Percentiles rank a stretch among this genome's conserved stretches.
These are phyloP conservation scores for Astragalus membranaceus DNA, from an alignment of 306 rosid species.

Conservation along the genomic window DNA sequence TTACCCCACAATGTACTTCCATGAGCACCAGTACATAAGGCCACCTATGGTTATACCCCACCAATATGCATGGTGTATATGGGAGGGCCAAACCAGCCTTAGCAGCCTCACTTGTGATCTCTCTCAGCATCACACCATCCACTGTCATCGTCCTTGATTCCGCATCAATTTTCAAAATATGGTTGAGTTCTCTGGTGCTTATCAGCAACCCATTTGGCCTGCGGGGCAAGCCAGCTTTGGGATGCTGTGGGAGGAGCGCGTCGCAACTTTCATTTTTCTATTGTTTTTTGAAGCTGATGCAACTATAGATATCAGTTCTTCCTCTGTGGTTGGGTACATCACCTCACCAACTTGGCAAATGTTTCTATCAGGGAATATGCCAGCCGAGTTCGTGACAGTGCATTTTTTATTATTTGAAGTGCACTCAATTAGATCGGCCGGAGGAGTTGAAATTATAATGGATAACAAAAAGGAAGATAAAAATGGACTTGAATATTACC, in stretches of 20 bases:
- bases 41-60: conserved; percentile 46
- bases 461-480: background rate
- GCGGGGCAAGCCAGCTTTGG: conserved; percentile 46
- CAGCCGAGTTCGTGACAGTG: conserved; percentile 60
- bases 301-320: conserved; percentile 39
- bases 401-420: conserved; percentile 35
- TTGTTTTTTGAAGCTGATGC: conserved; percentile 32
- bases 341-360: conserved; percentile 32
- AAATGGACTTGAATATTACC: too few relatives aligned
- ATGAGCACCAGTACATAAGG: conserved; percentile 75
- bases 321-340: conserved; percentile 40
- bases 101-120: conserved; percentile 45
- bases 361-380: conserved; percentile 53
- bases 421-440: conserved; percentile 57
- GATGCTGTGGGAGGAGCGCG: conserved; percentile 59
- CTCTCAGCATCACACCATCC: conserved; percentile 50
- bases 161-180: conserved; percentile 30
- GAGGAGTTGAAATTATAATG: background rate
- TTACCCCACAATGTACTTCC: conserved; percentile 77
- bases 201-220: conserved; percentile 49
- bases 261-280: conserved; percentile 43
- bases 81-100: conserved; percentile 46
- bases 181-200: conserved; percentile 57
- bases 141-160: conserved; percentile 35
- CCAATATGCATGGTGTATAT: conserved; percentile 30